These are phyloP conservation scores for Trichophyton rubrum DNA, from an alignment of 2,329 filamentous ascomycete species.

Conservation along the genomic window DNA sequence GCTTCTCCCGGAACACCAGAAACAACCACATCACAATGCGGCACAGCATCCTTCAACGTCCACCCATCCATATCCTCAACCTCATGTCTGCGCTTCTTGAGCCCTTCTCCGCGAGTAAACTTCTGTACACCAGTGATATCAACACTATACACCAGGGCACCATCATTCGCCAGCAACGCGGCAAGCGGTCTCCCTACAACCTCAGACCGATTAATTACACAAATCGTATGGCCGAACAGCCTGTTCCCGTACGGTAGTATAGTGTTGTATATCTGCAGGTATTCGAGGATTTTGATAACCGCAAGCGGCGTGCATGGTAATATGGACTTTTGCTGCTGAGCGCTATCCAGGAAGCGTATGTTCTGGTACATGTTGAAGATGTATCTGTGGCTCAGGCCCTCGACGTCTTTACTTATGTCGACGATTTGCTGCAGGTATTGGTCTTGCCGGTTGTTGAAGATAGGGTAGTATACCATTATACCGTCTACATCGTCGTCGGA, in stretches of 20 bases:
- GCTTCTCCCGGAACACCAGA: slow-evolving; percentile 76
- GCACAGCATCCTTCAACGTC: slow-evolving; percentile 67
- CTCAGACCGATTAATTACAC: slow-evolving; percentile 91
- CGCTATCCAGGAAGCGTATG: slow-evolving; percentile 78
- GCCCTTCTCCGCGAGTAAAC: slow-evolving; percentile 79
- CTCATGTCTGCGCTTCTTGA: slow-evolving; percentile 75
- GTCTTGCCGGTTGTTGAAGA: slow-evolving; percentile 83
- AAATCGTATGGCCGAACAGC: slow-evolving; percentile 85
- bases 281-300: slow-evolving; percentile 92
- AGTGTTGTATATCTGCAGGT: slow-evolving; percentile 91
- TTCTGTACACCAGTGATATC: slow-evolving; percentile 85
- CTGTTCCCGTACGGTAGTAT: slow-evolving; percentile 87
- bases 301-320: slow-evolving; percentile 92
- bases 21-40: slow-evolving; percentile 87
- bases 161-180: slow-evolving; percentile 88
- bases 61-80: slow-evolving; percentile 72
- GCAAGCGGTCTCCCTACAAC: slow-evolving; percentile 89
- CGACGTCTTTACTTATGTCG: slow-evolving; percentile 80
- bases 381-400: slow-evolving; percentile 85
- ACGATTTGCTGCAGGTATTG: slow-evolving; percentile 94
- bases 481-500: slow-evolving; percentile 62
- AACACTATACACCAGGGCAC: slow-evolving; percentile 87
- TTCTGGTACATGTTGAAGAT: slow-evolving; percentile 99
- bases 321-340: slow-evolving; percentile 74
- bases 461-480: slow-evolving; percentile 97